A percentile compares a stretch with the other conserved stretches of the same genome.
These are phyloP conservation scores for Xylaria sp. DNA, from an alignment of 495 filamentous ascomycete genomes.

Conservation along the genomic window DNA sequence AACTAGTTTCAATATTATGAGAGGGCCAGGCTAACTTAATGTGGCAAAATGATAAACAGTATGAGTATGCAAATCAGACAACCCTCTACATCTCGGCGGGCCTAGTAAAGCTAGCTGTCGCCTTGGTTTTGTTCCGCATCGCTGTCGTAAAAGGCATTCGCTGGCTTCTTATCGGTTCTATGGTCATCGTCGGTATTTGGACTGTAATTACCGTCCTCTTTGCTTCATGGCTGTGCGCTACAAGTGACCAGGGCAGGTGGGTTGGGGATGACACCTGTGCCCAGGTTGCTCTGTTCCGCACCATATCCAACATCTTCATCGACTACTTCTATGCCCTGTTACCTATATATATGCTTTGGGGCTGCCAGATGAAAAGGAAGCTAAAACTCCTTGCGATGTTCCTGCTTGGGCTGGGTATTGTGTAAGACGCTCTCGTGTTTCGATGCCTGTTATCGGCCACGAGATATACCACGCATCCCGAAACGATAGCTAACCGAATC, in stretches of 20 bases:
- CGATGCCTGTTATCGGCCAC: not conserved
- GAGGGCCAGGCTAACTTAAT: constrained; percentile 10
- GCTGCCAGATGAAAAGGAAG: constrained; percentile 28
- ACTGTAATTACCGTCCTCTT: constrained; percentile 36
- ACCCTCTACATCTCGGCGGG: constrained; percentile 36
- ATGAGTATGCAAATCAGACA: constrained; percentile 36
- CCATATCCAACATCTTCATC: constrained; percentile 39
- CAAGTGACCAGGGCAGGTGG: constrained; percentile 35
- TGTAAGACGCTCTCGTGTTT: constrained; percentile 28
- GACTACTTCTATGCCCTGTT: constrained; percentile 39
- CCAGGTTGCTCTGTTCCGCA: constrained; percentile 36
- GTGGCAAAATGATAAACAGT: constrained; percentile 10
- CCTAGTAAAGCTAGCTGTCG: constrained; percentile 36
- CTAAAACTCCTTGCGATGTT: constrained; percentile 34
- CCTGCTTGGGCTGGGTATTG: constrained; percentile 33
- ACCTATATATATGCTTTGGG: constrained; percentile 33
- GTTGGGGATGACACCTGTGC: constrained; percentile 32
- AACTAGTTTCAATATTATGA: not conserved
- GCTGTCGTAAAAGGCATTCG: constrained; percentile 30
- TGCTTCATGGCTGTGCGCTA: constrained; percentile 37
- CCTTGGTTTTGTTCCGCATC: constrained; percentile 35
- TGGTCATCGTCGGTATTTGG: constrained; percentile 35
- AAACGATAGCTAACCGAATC: not conserved
- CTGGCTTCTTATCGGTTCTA: constrained; percentile 33
- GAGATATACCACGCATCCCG: not conserved